A percentile compares a stretch with the other conserved stretches of the same genome.
phyloP scores from a whole-genome alignment of 371 early-diverging fungal species.

The Circinella umbellata region DNA sequence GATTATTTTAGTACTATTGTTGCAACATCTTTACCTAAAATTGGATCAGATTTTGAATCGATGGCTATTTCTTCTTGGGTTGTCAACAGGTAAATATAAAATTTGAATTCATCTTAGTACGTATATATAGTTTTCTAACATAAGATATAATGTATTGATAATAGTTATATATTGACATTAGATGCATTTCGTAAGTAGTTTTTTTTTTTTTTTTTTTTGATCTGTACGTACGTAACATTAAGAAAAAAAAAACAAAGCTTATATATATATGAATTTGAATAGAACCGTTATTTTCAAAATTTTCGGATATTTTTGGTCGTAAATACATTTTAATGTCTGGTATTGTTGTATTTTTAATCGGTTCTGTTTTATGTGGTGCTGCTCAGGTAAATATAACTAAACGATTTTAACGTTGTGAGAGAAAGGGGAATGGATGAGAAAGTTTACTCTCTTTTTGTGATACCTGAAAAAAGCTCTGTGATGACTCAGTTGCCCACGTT shows the following conservation, averaged over 20 bases:
- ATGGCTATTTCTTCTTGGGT: slow-evolving; percentile 70
- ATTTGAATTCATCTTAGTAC: not conserved
- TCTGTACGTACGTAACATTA: too few species aligned
- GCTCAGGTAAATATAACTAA: slow-evolving; percentile 28
- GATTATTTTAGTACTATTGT: slow-evolving; percentile 66
- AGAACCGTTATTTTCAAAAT: slow-evolving; percentile 62
- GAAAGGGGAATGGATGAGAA: not conserved
- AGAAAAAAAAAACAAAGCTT: not conserved
- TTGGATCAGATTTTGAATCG: slow-evolving; percentile 74
- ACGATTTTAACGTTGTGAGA: not conserved
- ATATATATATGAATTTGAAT: not conserved
- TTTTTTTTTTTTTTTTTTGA: not conserved
- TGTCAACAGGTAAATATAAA: slow-evolving; percentile 46
- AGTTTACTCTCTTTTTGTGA: not conserved
- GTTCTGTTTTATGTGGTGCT: slow-evolving; percentile 66
- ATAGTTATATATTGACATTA: slow-evolving; percentile 33
- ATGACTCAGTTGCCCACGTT: too few species aligned
- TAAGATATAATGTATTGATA: slow-evolving; percentile 58
- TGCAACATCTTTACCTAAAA: slow-evolving; percentile 71
- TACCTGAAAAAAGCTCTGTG: not conserved
- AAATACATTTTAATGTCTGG: slow-evolving; percentile 63
- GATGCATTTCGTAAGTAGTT: slow-evolving; percentile 47
- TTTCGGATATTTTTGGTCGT: slow-evolving; percentile 79
- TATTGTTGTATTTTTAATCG: slow-evolving; percentile 63
- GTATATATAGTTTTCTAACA: not conserved